Evolutionary conservation across 2,329 filamentous ascomycete species (phyloP).

Genomic region (Nigrospora oryzae): DNA sequence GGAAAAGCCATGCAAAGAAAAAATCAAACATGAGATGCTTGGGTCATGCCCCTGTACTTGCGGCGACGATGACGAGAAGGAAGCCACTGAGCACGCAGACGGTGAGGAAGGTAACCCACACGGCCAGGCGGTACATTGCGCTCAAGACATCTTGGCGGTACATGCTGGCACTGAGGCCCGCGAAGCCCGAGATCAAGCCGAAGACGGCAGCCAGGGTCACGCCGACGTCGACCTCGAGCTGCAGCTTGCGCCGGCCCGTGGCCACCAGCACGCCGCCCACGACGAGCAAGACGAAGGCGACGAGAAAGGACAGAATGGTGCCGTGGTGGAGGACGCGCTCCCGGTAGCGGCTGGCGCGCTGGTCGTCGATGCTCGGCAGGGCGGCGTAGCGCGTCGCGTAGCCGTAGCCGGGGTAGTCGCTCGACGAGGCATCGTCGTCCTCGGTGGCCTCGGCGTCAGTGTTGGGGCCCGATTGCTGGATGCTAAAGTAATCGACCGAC

Average conservation of each 20-base stretch:
- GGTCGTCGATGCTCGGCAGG: constrained; percentile 42
- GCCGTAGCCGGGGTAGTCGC: constrained; percentile 38
- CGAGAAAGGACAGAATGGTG: constrained; percentile 45
- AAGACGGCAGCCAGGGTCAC: constrained; percentile 61
- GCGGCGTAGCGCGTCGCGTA: constrained; percentile 46
- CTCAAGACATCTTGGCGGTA: constrained; percentile 38
- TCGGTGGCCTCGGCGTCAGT: constrained; percentile 22
- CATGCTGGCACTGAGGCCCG: constrained; percentile 50
- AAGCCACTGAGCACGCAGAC: constrained; percentile 42
- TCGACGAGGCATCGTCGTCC: constrained; percentile 44
- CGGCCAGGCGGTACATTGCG: constrained; percentile 32
- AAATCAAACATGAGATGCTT: background rate
- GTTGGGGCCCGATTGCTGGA: constrained; percentile 6
- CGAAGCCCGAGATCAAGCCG: constrained; percentile 55
- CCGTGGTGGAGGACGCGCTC: constrained; percentile 48
- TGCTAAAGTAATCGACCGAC: constrained; percentile 18
- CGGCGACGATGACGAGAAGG: constrained; percentile 41
- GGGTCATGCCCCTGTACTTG: constrained; percentile 22
- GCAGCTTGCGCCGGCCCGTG: constrained; percentile 59
- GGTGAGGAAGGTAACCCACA: constrained; percentile 31
- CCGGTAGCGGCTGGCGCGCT: constrained; percentile 39
- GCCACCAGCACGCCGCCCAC: constrained; percentile 58
- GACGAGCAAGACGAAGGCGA: constrained; percentile 54
- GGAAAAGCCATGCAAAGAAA: background rate
- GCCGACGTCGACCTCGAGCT: constrained; percentile 62